phyloP scores from a whole-genome alignment of 371 early-diverging fungal genomes.

The Fennellomyces sp. region DNA sequence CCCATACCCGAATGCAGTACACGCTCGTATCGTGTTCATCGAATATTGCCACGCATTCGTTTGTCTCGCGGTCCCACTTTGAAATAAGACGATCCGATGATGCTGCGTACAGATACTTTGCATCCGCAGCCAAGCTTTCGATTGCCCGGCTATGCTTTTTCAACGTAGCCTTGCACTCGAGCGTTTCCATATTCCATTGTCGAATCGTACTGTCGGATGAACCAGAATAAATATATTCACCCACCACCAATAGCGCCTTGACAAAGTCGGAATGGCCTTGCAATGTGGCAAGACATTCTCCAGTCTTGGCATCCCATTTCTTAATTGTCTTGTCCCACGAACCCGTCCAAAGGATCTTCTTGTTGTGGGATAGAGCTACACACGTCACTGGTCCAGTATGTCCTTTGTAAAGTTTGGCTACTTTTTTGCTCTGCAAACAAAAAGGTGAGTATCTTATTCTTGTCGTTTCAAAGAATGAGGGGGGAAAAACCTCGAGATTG shows the following conservation, averaged over 20 bases:
- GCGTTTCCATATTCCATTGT: conserved; percentile 63
- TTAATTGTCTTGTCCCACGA: conserved; percentile 84
- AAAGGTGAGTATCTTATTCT: background rate
- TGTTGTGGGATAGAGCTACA: conserved; percentile 50
- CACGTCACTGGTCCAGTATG: conserved; percentile 86
- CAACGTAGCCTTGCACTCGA: conserved; percentile 41
- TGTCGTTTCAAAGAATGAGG: background rate
- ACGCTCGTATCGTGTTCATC: conserved; percentile 79
- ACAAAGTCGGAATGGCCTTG: conserved; percentile 75
- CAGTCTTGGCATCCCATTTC: conserved; percentile 68
- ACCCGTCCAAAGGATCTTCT: conserved; percentile 67
- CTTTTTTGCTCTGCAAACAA: conserved; percentile 62
- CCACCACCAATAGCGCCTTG: conserved; percentile 62
- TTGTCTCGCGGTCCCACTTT: conserved; percentile 67
- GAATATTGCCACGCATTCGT: conserved; percentile 40
- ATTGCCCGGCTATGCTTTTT: conserved; percentile 69
- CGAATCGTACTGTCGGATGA: conserved; percentile 75
- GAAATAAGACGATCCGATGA: conserved; percentile 70
- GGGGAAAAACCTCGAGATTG: conserved; percentile 46
- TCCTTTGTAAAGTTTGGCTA: conserved; percentile 66
- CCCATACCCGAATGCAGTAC: conserved; percentile 52
- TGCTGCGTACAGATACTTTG: conserved; percentile 58
- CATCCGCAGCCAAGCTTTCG: conserved; percentile 58
- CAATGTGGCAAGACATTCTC: conserved; percentile 58
- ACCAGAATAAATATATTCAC: conserved; percentile 60